These are phyloP conservation scores for Lenzites betulinus DNA, from an alignment of 768 basidiomycete genomes.

Conservation along the genomic window DNA sequence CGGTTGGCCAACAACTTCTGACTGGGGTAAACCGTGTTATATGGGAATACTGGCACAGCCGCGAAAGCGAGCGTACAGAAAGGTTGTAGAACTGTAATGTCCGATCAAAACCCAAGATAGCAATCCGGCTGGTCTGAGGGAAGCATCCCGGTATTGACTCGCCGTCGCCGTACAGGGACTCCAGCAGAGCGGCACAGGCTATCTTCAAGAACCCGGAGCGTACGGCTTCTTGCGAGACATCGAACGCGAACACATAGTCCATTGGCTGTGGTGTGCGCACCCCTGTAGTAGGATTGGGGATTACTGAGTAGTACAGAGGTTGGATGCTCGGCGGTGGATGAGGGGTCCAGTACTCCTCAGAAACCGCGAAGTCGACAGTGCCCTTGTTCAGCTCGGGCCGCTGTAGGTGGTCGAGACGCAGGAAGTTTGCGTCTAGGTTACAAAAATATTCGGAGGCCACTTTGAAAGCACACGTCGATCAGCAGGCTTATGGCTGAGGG, in stretches of 20 bases:
- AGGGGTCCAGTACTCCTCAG: constrained; percentile 81
- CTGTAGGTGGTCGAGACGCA: constrained; percentile 77
- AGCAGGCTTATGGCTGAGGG: neutral
- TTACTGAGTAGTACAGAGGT: constrained; percentile 54
- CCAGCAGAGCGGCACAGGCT: constrained; percentile 63
- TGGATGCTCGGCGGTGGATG: constrained; percentile 58
- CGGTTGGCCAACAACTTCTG: constrained; percentile 46
- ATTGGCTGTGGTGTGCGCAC: constrained; percentile 62
- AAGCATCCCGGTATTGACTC: constrained; percentile 50
- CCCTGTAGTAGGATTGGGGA: constrained; percentile 45
- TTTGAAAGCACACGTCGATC: constrained; percentile 33
- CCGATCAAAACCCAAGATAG: constrained; percentile 80
- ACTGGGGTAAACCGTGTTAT: constrained; percentile 30
- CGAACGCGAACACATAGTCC: constrained; percentile 83
- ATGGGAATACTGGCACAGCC: neutral
- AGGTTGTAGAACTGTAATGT: constrained; percentile 88
- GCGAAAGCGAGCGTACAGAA: constrained; percentile 55
- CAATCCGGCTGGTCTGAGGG: constrained; percentile 58
- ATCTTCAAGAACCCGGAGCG: constrained; percentile 68
- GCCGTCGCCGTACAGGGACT: constrained; percentile 65
- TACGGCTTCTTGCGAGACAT: constrained; percentile 72
- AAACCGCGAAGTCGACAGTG: constrained; percentile 86
- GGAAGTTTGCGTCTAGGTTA: constrained; percentile 74
- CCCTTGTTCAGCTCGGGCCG: constrained; percentile 89
- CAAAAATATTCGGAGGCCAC: constrained; percentile 84